phyloP scores from a whole-genome alignment of 2,329 filamentous ascomycete species.

The Diatrype stigma region DNA sequence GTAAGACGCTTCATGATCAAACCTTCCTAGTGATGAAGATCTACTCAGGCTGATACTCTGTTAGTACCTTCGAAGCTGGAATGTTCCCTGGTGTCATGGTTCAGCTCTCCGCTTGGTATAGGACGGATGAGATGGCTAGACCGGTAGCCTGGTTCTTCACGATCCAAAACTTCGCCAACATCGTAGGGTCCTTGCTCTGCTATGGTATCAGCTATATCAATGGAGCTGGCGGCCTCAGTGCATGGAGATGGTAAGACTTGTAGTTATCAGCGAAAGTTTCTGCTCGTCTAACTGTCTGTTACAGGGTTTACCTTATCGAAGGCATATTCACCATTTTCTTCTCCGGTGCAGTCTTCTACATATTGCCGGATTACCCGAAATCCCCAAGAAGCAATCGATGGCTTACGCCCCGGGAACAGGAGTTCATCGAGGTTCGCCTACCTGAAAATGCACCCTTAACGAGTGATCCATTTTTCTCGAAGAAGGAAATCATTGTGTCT shows the following conservation, averaged over 20 bases:
- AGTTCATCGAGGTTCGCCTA: slow-evolving; percentile 34
- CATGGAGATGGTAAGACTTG: slow-evolving; percentile 22
- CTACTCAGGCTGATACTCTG: not conserved
- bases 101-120: slow-evolving; percentile 43
- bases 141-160: slow-evolving; percentile 40
- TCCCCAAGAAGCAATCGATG: slow-evolving; percentile 31
- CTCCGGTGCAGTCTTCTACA: slow-evolving; percentile 30
- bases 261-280: slow-evolving; percentile 16
- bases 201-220: slow-evolving; percentile 28
- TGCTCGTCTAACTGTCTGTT: slow-evolving; percentile 5
- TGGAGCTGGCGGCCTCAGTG: slow-evolving; percentile 18
- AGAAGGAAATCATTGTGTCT: slow-evolving; percentile 30
- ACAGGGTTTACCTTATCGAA: slow-evolving; percentile 39
- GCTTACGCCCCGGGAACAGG: slow-evolving; percentile 34
- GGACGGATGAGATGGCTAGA: slow-evolving; percentile 38
- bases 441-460: slow-evolving; percentile 35
- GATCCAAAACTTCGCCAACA: slow-evolving; percentile 30
- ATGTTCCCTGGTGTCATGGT: slow-evolving; percentile 38
- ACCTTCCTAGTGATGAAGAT: not conserved
- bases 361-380: slow-evolving; percentile 42
- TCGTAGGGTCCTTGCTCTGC: slow-evolving; percentile 30
- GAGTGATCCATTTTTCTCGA: slow-evolving; percentile 31
- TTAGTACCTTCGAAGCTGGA: slow-evolving; percentile 34
- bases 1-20: not conserved
- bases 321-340: slow-evolving; percentile 38